phyloP scores from a whole-genome alignment of 371 early-diverging fungal genomes.

The Syncephalastrum monosporum region DNA sequence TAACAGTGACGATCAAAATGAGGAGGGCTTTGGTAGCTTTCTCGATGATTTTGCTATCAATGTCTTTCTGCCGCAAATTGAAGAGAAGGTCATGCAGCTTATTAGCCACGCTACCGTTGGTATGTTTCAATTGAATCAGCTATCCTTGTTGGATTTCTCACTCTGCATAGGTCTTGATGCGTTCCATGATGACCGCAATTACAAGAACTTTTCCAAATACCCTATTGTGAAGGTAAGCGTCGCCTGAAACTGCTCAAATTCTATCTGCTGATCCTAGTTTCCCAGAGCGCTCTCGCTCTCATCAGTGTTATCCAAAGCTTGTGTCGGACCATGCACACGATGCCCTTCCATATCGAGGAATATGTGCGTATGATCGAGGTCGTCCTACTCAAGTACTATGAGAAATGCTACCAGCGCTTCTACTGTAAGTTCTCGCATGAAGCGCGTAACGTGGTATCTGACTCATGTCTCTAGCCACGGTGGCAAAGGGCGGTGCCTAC shows the following conservation, averaged over 20 bases:
- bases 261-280: not conserved
- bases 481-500: conserved; percentile 51
- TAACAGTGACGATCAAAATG: conserved; percentile 44
- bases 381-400: conserved; percentile 72
- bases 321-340: conserved; percentile 64
- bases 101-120: conserved; percentile 69
- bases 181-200: conserved; percentile 54
- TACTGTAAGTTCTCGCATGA: conserved; percentile 44
- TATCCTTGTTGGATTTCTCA: not conserved
- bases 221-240: conserved; percentile 52
- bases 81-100: conserved; percentile 67
- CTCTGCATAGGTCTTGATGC: conserved; percentile 41
- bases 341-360: conserved; percentile 80
- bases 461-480: conserved; percentile 35
- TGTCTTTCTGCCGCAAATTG: conserved; percentile 75
- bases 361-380: conserved; percentile 77
- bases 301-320: conserved; percentile 66
- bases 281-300: conserved; percentile 65
- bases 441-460: not conserved
- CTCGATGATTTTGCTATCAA: conserved; percentile 78
- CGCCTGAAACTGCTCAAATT: not conserved
- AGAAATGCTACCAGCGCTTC: conserved; percentile 72
- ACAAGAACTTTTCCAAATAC: conserved; percentile 45
- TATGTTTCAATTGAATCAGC: conserved; percentile 15
- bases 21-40: conserved; percentile 66